Evolutionary conservation across 345 rosid species (phyloP), one percentile per base, ranked within the genome.

Genomic region (Psidium guajava): DNA sequence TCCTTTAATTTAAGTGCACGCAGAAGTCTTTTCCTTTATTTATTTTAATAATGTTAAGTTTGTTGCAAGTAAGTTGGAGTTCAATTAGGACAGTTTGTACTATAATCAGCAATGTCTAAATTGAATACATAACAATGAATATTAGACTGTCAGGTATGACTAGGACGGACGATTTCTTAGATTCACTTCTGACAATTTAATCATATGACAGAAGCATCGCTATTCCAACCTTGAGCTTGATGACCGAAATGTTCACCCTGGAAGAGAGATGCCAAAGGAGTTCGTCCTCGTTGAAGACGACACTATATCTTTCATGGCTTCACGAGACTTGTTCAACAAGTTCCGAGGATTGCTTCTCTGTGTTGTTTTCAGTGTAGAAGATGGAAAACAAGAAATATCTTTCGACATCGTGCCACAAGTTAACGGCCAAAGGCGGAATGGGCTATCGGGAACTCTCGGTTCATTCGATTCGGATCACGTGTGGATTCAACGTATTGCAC

Each of bases 161-260:
- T 3, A 6, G 22, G 56, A 2, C 24, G 22, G 20, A 16, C 6
- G 18, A 54, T 54, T 54, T 54, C 56, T 54, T 18, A 8, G 56
- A 54, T 2, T 2, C 22, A 1, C 3, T 22, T 1, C n/a, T 56
- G 24, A 56, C 59, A 0, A 22, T 25, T 25, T 25, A 5, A 2
- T 7, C 64, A 25, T 57, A 2, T 11, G 0, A 11, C 8, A 57
- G 64, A 2, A 57, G 15, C 11, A 10, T 25, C 15, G 15, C 7
- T 25, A 25, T 57, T 57, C 61, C 28, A 2, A 0, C 1, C 10
- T 11, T 11, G 0, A 0, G 11, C 0, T 14, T 2, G 0, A 0
- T 2, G 5, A 0, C 1, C 61, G 0, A 57, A 11, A 57, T 25
- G 6, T 57, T 57, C 3, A 0, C 6, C 64, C 28, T 11, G 28